A percentile compares a stretch with the other conserved stretches of the same genome.
phyloP scores from a whole-genome alignment of 768 basidiomycete species.

The Russula sp. region DNA sequence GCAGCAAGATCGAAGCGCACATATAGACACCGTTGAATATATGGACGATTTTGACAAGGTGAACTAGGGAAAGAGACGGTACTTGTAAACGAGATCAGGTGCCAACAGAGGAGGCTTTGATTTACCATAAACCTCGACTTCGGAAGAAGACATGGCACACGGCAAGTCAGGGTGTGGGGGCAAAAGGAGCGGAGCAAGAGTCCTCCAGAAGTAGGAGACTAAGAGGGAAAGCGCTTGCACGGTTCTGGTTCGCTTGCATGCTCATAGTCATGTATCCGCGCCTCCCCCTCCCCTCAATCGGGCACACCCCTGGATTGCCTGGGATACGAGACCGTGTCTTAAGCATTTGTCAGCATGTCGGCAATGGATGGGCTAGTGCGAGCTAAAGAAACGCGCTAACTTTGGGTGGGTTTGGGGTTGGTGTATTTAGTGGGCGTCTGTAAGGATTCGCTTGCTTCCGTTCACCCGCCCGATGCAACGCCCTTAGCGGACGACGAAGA shows the following conservation, averaged over 20 bases:
- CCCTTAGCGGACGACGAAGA: slow-evolving; percentile 2
- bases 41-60: slow-evolving; percentile 15
- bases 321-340: not conserved
- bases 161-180: not conserved
- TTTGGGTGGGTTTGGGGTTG: not conserved
- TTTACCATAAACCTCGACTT: slow-evolving; percentile 8
- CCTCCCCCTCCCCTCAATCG: not conserved
- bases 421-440: not conserved
- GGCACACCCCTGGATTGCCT: not conserved
- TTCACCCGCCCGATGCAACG: not conserved
- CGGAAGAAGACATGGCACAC: slow-evolving; percentile 6
- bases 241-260: not conserved
- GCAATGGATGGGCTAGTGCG: too few relatives aligned
- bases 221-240: slow-evolving; percentile 6
- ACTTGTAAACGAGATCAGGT: not conserved
- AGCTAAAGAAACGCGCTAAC: too few relatives aligned
- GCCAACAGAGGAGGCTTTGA: not conserved
- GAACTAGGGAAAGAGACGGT: not conserved
- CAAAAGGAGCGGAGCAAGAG: not conserved
- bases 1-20: slow-evolving; percentile 10
- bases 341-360: not conserved
- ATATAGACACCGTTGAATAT: slow-evolving; percentile 15
- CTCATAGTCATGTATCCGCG: not conserved
- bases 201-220: not conserved
- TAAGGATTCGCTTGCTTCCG: not conserved